Conservation (phyloP, 306 rosid genomes). For the Dalbergia cultrata region DNA sequence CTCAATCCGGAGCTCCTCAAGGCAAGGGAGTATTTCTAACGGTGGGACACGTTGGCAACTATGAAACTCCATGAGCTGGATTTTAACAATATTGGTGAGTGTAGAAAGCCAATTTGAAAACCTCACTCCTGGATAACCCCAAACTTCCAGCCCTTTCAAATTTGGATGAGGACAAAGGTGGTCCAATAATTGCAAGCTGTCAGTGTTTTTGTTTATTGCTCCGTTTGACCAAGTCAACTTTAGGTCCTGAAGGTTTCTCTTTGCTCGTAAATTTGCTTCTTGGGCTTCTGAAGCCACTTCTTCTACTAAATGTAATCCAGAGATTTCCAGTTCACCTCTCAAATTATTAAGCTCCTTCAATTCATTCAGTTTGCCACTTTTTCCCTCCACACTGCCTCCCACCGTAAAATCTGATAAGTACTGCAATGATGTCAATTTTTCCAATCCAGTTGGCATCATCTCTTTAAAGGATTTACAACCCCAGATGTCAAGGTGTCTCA, state of each 20-base stretch:
- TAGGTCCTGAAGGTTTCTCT: not conserved
- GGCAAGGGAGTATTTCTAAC: slow-evolving; percentile 14
- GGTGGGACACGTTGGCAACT: slow-evolving; percentile 28
- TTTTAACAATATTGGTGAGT: not conserved
- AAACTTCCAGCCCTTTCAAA: not conserved
- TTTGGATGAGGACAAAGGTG: slow-evolving; percentile 16
- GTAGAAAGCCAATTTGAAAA: slow-evolving; percentile 31
- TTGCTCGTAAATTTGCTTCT: not conserved
- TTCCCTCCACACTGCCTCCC: not conserved
- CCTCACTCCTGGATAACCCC: not conserved
- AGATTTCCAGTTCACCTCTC: not conserved
- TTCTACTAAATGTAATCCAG: not conserved
- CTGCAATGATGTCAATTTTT: not conserved
- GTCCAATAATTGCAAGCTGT: slow-evolving; percentile 12
- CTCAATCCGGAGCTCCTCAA: rapidly evolving
- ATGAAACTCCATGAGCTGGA: not conserved
- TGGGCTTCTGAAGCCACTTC: not conserved
- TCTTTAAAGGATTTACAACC: not conserved
- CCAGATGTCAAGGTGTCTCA: slow-evolving; percentile 1
- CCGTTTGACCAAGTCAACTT: not conserved
- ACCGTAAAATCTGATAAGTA: not conserved
- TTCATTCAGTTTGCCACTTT: not conserved
- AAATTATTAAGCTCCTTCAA: not conserved
- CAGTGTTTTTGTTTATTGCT: not conserved
- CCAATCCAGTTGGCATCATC: not conserved